Base-by-base conservation (phyloP, 331 rosid species). In the Pyracantha coccinea region DNA sequence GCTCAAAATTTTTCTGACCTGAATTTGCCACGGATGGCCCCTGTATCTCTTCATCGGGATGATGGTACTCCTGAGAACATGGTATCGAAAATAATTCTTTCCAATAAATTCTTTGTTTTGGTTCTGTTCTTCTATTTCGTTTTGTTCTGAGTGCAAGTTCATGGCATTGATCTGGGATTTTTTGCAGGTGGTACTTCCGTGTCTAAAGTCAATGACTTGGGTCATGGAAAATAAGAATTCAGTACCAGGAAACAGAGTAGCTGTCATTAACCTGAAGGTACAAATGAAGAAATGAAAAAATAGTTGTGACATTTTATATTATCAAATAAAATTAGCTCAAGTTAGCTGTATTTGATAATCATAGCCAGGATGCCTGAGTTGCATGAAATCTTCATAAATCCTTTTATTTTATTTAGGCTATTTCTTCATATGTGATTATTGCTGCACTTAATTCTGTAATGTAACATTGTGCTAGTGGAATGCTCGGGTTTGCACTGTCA, bases 161-260 rank as follows among this genome's bases (percentile, higher is more conserved):
- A 28, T 38, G 75, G 61, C 66, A 66, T 72, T 82, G 71, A 77
- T 32, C 38, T 57, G 68, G 58, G 61, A 64, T 80, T 82, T 54
- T 66, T 32, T 63, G 27, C 73, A 93, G 98, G 89, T 81, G 71
- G 89, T 88, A 85, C 98, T 93, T 77, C 98, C 97, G 38, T 89
- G 91, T 81, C 83, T 89, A 61, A 93, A 93, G 85, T 91, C 98
- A 78, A 93, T 93, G 98, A 93, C 97, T 54, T 93, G 98, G 98
- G 96, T 89, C 60, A 93, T 93, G 98, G 98, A 93, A 91, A 90
- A 86, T 80, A 93, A 91, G 84, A 91, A 83, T 81, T 89, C 96
- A 71, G 60, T 85, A 74, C 91, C 90, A 4, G 96, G 89, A 78
- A 91, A 85, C 64, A 88, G 85, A 86, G 92, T 91, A 47, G 98